These are phyloP conservation scores for Rauvolfia tetraphylla DNA, from an alignment of 257 asterid species.

Conservation along the genomic window DNA sequence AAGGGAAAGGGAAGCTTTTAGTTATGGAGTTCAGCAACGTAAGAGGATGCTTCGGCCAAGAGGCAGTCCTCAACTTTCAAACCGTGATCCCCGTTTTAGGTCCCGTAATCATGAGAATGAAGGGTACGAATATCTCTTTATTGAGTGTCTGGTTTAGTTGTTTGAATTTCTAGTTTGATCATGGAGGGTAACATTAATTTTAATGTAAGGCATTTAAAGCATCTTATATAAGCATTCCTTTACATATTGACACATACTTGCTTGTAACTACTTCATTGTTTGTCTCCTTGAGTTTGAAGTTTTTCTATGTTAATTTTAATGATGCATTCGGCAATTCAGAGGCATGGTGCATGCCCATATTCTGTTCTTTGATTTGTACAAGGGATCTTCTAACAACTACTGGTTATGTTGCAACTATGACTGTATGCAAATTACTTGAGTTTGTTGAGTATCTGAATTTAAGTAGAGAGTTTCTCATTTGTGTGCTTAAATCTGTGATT, in stretches of 20 bases:
- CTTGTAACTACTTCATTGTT: background rate
- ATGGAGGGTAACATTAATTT: background rate
- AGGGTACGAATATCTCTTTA: slow-evolving; percentile 53
- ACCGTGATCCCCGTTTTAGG: slow-evolving; percentile 62
- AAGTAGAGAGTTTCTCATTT: background rate
- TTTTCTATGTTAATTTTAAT: background rate
- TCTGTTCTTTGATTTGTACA: background rate
- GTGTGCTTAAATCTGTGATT: background rate
- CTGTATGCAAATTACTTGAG: background rate
- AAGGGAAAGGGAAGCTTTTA: slow-evolving; percentile 61
- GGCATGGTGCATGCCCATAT: background rate
- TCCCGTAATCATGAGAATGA: slow-evolving; percentile 62
- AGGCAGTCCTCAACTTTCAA: slow-evolving; percentile 87
- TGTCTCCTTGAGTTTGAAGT: background rate
- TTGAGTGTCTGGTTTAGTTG: slow-evolving; percentile 10
- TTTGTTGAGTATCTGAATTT: background rate
- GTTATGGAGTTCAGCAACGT: slow-evolving; percentile 79
- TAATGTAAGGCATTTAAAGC: background rate
- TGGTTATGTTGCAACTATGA: background rate
- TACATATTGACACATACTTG: background rate
- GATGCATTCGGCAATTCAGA: background rate
- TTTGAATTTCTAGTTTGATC: slow-evolving; percentile 4
- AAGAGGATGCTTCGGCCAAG: slow-evolving; percentile 87
- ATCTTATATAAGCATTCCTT: background rate
- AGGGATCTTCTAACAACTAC: background rate